Evolutionary conservation across 371 early-diverging fungal genomes (phyloP).

Genomic region (Sporodiniella umbellata): DNA sequence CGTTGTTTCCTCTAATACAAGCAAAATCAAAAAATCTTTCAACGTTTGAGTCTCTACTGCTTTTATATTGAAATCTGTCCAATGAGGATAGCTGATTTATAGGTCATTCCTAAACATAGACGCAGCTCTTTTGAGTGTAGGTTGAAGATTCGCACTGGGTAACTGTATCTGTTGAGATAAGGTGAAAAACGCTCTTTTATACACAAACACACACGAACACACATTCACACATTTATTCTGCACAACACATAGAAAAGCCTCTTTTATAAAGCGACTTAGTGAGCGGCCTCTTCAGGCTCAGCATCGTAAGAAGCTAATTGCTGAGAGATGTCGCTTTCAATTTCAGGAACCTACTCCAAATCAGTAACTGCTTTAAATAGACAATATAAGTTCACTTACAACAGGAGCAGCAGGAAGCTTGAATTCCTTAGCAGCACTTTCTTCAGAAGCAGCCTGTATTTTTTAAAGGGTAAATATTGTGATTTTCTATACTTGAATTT

Average conservation of each 20-base stretch:
- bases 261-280: constrained; percentile 21
- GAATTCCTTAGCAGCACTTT: constrained; percentile 43
- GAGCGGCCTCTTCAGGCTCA: constrained; percentile 42
- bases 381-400: constrained; percentile 20
- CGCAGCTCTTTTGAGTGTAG: too few relatives aligned
- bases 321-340: constrained; percentile 41
- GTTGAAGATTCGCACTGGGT: too few relatives aligned
- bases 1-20: too few relatives aligned
- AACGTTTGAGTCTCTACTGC: too few relatives aligned
- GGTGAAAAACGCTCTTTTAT: too few relatives aligned
- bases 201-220: neutral
- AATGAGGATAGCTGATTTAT: too few relatives aligned
- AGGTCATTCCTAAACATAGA: too few relatives aligned
- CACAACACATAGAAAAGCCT: neutral
- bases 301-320: constrained; percentile 48
- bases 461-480: too few relatives aligned
- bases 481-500: neutral
- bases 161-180: too few relatives aligned
- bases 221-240: constrained; percentile 4
- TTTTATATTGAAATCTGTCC: too few relatives aligned
- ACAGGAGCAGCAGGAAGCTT: constrained; percentile 50
- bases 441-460: constrained; percentile 37
- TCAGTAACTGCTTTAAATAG: neutral
- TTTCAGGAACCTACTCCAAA: constrained; percentile 32
- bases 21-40: too few relatives aligned